Evolutionary conservation across 2,329 filamentous ascomycete genomes (phyloP), one percentile per base, ranked within the genome.

Genomic region (Talaromyces amestolkiae): DNA sequence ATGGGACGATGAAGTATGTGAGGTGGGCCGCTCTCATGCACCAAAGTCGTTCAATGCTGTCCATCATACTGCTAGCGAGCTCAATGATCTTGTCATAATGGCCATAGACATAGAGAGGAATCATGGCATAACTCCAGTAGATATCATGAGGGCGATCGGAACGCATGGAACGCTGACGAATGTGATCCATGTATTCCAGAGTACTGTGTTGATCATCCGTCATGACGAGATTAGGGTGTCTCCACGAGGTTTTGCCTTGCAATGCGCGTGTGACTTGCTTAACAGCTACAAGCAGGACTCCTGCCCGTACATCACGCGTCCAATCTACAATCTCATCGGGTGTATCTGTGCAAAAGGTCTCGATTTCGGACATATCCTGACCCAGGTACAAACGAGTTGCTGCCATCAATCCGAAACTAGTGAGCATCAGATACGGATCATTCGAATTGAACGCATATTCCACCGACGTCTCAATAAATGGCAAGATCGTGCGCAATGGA

Each of bases 391-490:
- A 76, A 47, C 83, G 81, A 59, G 83, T 83, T 61, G 84, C 80
- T 15, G 85, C 86, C 74, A 85, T 83, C n/a, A 85, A 79, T 1
- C 85, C 86, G 24, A 88, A 75, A 67, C 86, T 87, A 33, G 88
- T 74, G 9, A 89, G 75, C 15, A 84, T 84, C 3, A 87, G 75
- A 53, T 86, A 84, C 10, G 83, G 82, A 71, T 89, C 87, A 3
- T 86, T 86, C 17, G 85, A 83, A 2, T 80, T 75, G n/a, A 86
- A 79, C 0, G 85, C 83, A 8, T 82, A 80, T 61, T 88, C 85
- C 68, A 88, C 78, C 0, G 85, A 85, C 53, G 75, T 75, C 68
- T 86, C 84, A 7, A 89, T 78, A 3, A 79, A 74, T 1, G 82
- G 80, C 17, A 88, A 78, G 22, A 84, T 80, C 41, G 84, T 80